Conservation (phyloP, 352 stramenopile genomes). For the Phytopythium montanum region DNA sequence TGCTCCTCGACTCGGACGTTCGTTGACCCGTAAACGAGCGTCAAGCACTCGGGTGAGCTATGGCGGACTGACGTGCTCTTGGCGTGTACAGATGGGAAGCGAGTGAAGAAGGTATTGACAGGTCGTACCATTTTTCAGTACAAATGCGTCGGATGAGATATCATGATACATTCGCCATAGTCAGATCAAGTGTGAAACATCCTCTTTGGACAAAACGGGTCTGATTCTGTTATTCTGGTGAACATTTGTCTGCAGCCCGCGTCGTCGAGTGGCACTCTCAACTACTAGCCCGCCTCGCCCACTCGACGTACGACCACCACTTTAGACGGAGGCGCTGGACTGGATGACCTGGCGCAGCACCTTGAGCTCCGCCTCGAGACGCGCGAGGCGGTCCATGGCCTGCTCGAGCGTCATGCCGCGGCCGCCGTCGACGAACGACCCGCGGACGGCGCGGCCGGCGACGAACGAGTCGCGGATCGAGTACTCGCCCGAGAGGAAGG, state of each 20-base stretch:
- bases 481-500: slow-evolving; percentile 47
- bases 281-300: background rate
- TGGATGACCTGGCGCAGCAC: slow-evolving; percentile 64
- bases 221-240: background rate
- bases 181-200: too few relatives aligned
- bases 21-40: too few relatives aligned
- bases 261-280: background rate
- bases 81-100: too few relatives aligned
- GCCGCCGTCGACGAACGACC: slow-evolving; percentile 45
- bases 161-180: too few relatives aligned
- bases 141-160: too few relatives aligned
- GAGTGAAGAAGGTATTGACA: slow-evolving; percentile 2
- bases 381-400: slow-evolving; percentile 67
- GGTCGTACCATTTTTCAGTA: background rate
- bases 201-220: too few relatives aligned
- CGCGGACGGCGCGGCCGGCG: slow-evolving; percentile 58
- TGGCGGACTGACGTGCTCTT: too few relatives aligned
- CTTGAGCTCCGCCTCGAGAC: slow-evolving; percentile 66
- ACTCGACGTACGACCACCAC: too few relatives aligned
- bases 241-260: background rate
- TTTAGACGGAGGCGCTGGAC: slow-evolving; percentile 12
- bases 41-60: too few relatives aligned
- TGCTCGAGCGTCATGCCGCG: slow-evolving; percentile 64
- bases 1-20: too few relatives aligned
- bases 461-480: slow-evolving; percentile 80